A percentile compares a stretch with the other conserved stretches of the same genome.
phyloP scores from a whole-genome alignment of 1,284 basidiomycete species.

The Cryptococcus depauperatus region DNA sequence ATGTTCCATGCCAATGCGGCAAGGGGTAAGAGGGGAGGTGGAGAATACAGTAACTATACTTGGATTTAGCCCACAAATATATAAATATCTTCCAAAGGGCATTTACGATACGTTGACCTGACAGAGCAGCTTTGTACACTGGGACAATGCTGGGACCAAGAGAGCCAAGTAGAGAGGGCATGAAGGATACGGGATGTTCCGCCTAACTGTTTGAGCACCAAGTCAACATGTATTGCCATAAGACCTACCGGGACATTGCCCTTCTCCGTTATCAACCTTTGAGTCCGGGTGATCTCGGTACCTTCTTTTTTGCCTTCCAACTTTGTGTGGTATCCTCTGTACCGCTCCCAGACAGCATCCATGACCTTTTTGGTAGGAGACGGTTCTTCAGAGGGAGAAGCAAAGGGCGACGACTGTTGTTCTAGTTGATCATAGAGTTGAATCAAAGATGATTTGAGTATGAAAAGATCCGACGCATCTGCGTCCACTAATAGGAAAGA shows the following conservation, averaged over 20 bases:
- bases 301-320: background rate
- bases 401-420: slow-evolving; percentile 13
- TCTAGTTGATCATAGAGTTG: slow-evolving; percentile 29
- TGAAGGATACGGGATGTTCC: slow-evolving; percentile 28
- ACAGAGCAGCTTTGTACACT: slow-evolving; percentile 34
- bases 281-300: slow-evolving; percentile 4
- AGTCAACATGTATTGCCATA: background rate
- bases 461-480: slow-evolving; percentile 18
- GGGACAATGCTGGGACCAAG: slow-evolving; percentile 35
- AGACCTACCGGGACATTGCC: slow-evolving; percentile 7
- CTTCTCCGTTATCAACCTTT: slow-evolving; percentile 1
- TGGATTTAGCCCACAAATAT: background rate
- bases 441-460: slow-evolving; percentile 18
- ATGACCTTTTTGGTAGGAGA: slow-evolving; percentile 3
- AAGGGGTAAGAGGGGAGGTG: slow-evolving; percentile 34
- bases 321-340: slow-evolving; percentile 5
- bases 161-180: slow-evolving; percentile 28
- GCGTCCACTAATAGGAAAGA: background rate
- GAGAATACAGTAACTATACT: slow-evolving; percentile 34
- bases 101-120: slow-evolving; percentile 34
- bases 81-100: background rate
- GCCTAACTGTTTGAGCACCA: slow-evolving; percentile 17
- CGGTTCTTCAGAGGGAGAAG: background rate
- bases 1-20: slow-evolving; percentile 37
- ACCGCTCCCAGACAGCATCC: slow-evolving; percentile 10